Percentiles rank a stretch among this genome's conserved stretches.
Evolutionary conservation across 768 basidiomycete species (phyloP).

Genomic region (Amanita polypyramis): DNA sequence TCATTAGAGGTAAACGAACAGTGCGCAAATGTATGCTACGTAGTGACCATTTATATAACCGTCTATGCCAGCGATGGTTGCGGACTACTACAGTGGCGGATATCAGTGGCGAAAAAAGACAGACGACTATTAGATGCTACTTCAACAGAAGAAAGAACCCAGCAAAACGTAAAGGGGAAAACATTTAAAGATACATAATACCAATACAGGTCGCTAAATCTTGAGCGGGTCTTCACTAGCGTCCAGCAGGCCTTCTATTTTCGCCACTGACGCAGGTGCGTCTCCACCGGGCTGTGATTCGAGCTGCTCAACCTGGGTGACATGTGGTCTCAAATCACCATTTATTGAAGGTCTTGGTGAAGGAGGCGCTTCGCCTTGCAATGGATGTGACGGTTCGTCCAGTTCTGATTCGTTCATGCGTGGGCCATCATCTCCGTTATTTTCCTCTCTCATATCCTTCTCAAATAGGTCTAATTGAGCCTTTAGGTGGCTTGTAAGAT

Average conservation of each 20-base stretch:
- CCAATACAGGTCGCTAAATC: conserved; percentile 1
- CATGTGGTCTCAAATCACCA: conserved; percentile 27
- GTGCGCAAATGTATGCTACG: conserved; percentile 3
- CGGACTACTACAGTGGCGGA: conserved; percentile 5
- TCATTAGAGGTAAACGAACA: not conserved
- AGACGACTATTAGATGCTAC: conserved; percentile 16
- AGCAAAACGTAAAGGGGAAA: conserved; percentile 6
- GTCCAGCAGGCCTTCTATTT: conserved; percentile 57
- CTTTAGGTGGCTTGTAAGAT: conserved; percentile 47
- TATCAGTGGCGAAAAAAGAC: conserved; percentile 1
- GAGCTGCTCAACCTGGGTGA: conserved; percentile 36
- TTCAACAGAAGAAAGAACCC: conserved; percentile 11
- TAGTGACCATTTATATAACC: conserved; percentile 3
- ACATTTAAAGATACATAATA: conserved; percentile 7
- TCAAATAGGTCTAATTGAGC: conserved; percentile 57
- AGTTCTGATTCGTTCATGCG: conserved; percentile 18
- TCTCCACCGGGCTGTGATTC: conserved; percentile 42
- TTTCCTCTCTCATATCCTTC: conserved; percentile 27
- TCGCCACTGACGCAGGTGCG: conserved; percentile 38
- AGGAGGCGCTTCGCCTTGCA: conserved; percentile 36
- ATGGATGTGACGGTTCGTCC: conserved; percentile 11
- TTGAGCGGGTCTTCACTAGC: conserved; percentile 49
- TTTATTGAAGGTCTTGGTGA: conserved; percentile 35
- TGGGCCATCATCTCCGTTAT: conserved; percentile 27
- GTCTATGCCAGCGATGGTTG: conserved; percentile 2